phyloP scores from a whole-genome alignment of 1,284 basidiomycete genomes.

The Crucibulum parvulum region DNA sequence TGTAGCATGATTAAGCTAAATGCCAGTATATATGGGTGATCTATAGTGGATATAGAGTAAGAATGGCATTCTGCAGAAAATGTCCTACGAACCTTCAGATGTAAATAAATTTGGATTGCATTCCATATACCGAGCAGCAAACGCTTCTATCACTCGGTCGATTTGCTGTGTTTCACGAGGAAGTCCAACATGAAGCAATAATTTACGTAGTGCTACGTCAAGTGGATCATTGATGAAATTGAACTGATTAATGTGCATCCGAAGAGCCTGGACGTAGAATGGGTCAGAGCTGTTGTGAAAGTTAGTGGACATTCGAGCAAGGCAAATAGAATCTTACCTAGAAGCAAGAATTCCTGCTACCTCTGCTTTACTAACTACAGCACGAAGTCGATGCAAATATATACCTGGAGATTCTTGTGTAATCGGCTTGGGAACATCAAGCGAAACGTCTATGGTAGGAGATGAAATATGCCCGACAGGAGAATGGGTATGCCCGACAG shows the following conservation, averaged over 20 bases:
- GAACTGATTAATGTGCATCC: conserved; percentile 80
- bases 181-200: conserved; percentile 92
- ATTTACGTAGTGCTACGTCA: conserved; percentile 90
- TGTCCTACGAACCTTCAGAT: conserved; percentile 65
- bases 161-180: conserved; percentile 99
- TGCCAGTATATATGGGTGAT: conserved; percentile 92
- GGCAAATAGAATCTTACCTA: conserved; percentile 56
- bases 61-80: not conserved
- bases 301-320: conserved; percentile 6
- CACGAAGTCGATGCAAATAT: conserved; percentile 71
- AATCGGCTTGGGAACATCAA: conserved; percentile 57
- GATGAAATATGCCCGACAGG: conserved; percentile 1
- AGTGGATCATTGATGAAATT: conserved; percentile 85
- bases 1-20: conserved; percentile 99
- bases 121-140: conserved; percentile 84
- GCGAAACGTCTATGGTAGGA: conserved; percentile 10
- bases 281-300: conserved; percentile 56
- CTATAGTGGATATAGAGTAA: not conserved
- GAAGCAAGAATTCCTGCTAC: conserved; percentile 81
- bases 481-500: not conserved
- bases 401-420: conserved; percentile 70
- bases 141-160: conserved; percentile 96
- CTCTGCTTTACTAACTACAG: conserved; percentile 77
- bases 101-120: conserved; percentile 89
- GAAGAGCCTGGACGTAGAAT: conserved; percentile 79